phyloP scores from a whole-genome alignment of 441 rosid genomes.

The Viola pubescens region DNA sequence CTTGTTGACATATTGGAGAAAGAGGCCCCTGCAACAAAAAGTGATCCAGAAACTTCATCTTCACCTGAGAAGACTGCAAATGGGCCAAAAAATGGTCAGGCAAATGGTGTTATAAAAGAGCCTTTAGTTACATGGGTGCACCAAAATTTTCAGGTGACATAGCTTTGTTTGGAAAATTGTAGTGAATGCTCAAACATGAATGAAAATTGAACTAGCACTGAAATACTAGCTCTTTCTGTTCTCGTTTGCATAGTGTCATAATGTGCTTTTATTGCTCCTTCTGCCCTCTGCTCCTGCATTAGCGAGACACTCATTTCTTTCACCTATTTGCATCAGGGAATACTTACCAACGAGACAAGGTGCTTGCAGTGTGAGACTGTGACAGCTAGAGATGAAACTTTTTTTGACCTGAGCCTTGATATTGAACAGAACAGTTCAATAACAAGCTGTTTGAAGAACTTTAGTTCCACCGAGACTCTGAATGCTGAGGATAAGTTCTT shows the following conservation, averaged over 20 bases:
- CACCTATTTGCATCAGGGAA: conserved; percentile 49
- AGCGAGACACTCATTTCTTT: conserved; percentile 21
- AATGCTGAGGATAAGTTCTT: conserved; percentile 95
- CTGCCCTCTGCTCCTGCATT: neutral
- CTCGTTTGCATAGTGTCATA: neutral
- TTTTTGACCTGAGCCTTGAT: conserved; percentile 89
- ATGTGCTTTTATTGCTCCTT: neutral
- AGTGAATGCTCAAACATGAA: neutral
- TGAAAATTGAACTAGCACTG: neutral
- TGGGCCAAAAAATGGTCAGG: conserved; percentile 45
- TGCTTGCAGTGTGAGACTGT: conserved; percentile 89
- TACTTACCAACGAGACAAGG: conserved; percentile 91
- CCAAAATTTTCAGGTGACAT: conserved; percentile 76
- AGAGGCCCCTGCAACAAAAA: conserved; percentile 70
- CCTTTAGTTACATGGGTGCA: conserved; percentile 95
- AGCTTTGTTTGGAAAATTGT: neutral
- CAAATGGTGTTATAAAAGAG: conserved; percentile 66
- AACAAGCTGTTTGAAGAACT: conserved; percentile 93
- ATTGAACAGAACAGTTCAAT: conserved; percentile 93
- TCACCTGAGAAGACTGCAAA: conserved; percentile 69
- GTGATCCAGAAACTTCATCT: conserved; percentile 58
- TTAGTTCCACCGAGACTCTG: conserved; percentile 91
- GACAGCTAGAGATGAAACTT: conserved; percentile 92
- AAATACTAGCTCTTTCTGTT: neutral
- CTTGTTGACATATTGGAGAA: conserved; percentile 91